Evolutionary conservation across 2,329 filamentous ascomycete species (phyloP).

Genomic region (Penicillium oxalicum): DNA sequence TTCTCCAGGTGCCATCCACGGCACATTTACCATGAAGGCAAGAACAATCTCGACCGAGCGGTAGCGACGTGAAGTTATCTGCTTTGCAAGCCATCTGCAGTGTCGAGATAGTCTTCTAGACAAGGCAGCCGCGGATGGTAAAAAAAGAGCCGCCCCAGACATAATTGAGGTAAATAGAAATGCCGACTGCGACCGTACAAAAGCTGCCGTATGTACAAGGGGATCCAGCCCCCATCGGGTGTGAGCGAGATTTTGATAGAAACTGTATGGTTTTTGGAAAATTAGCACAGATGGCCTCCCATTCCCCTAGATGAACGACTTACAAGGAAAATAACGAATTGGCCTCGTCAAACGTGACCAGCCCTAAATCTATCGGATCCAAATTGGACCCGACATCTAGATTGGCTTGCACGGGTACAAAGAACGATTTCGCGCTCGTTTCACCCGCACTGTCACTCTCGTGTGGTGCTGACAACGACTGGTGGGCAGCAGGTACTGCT

Average conservation of each 20-base stretch:
- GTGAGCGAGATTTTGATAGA: conserved; percentile 64
- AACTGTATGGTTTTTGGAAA: conserved; percentile 42
- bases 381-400: conserved; percentile 59
- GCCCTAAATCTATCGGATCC: conserved; percentile 63
- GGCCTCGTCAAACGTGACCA: conserved; percentile 62
- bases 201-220: conserved; percentile 57
- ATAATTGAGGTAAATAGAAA: conserved; percentile 68
- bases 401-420: conserved; percentile 58
- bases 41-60: conserved; percentile 69
- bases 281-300: background rate
- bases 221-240: conserved; percentile 70
- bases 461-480: conserved; percentile 33
- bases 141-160: conserved; percentile 62
- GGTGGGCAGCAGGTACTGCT: conserved; percentile 29
- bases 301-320: conserved; percentile 21
- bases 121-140: conserved; percentile 57
- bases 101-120: conserved; percentile 62
- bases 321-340: conserved; percentile 61
- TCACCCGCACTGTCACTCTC: conserved; percentile 5
- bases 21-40: conserved; percentile 69
- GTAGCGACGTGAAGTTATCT: conserved; percentile 56
- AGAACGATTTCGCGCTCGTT: conserved; percentile 54
- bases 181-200: conserved; percentile 61
- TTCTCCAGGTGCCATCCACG: conserved; percentile 58
- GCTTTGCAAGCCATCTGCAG: conserved; percentile 56